Conservation (phyloP, 2,329 filamentous ascomycete genomes). For the Calonectria naviculata region DNA sequence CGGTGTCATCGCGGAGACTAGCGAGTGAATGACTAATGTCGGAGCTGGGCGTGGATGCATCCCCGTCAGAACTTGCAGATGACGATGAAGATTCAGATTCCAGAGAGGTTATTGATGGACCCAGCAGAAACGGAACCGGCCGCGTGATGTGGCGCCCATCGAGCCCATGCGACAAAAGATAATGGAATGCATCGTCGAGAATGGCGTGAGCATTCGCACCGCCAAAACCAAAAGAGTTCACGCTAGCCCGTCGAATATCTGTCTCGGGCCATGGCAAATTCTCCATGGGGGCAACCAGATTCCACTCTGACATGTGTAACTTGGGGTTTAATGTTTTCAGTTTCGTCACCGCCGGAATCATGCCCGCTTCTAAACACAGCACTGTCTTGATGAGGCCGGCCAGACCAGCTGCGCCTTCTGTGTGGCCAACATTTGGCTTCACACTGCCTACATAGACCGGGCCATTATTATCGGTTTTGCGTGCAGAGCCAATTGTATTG, state of each 20-base stretch:
- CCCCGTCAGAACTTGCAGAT: neutral
- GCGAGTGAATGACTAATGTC: no score
- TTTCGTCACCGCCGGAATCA: neutral
- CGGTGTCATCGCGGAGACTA: neutral
- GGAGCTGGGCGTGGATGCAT: neutral
- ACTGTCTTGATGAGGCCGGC: conserved; percentile 1
- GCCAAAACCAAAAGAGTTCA: conserved; percentile 61
- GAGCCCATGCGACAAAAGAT: neutral
- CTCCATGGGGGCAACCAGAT: neutral
- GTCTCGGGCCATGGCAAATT: neutral
- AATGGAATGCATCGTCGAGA: conserved; percentile 39
- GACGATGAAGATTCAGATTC: neutral
- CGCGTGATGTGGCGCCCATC: neutral
- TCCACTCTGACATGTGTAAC: neutral
- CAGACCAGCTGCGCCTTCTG: neutral
- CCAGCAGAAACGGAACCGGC: neutral
- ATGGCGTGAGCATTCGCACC: conserved; percentile 56
- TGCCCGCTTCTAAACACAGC: neutral
- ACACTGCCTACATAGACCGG: neutral
- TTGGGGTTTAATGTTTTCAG: neutral
- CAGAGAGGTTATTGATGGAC: neutral
- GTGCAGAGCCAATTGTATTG: neutral
- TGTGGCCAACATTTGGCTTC: conserved; percentile 8
- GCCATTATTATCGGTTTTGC: neutral
- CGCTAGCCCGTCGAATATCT: conserved; percentile 25